A percentile compares a stretch with the other conserved stretches of the same genome.
Evolutionary conservation across 2,329 filamentous ascomycete genomes (phyloP).

Genomic region (Ophiognomonia clavigignenti-juglandacearum): DNA sequence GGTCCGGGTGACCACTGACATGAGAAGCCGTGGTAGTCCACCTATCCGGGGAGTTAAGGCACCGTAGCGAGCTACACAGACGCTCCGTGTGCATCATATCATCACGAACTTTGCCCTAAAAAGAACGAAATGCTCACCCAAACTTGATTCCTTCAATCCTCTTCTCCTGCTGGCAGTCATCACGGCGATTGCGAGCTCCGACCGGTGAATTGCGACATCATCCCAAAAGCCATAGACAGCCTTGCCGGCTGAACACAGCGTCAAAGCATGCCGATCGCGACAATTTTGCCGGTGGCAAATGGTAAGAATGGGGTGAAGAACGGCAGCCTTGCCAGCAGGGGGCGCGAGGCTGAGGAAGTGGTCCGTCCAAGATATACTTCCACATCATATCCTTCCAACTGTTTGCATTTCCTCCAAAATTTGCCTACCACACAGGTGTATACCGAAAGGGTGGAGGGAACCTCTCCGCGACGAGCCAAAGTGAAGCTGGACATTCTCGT

Average conservation of each 20-base stretch:
- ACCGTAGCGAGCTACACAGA: not conserved
- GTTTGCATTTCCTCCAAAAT: conserved; percentile 2
- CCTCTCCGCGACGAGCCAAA: not conserved
- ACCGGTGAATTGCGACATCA: conserved; percentile 2
- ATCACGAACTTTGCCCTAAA: conserved; percentile 2
- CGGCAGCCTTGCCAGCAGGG: not conserved
- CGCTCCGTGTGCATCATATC: not conserved
- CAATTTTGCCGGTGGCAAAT: not conserved
- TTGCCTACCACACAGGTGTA: not conserved
- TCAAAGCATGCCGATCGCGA: conserved; percentile 6
- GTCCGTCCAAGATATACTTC: conserved; percentile 1
- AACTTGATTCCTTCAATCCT: not conserved
- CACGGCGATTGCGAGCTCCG: conserved; percentile 9
- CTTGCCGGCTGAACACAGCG: not conserved
- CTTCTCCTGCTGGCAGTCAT: not conserved
- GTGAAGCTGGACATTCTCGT: conserved; percentile 23
- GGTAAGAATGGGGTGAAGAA: not conserved
- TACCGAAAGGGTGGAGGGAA: not conserved
- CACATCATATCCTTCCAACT: conserved; percentile 14
- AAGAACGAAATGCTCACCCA: not conserved
- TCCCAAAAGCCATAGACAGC: not conserved
- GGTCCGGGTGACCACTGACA: not conserved
- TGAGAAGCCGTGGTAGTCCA: not conserved
- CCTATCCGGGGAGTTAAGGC: conserved; percentile 13
- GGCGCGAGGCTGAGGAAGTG: not conserved